Evolutionary conservation across 208 protist genomes (phyloP).

Genomic region (Herpetomonas tarakana): DNA sequence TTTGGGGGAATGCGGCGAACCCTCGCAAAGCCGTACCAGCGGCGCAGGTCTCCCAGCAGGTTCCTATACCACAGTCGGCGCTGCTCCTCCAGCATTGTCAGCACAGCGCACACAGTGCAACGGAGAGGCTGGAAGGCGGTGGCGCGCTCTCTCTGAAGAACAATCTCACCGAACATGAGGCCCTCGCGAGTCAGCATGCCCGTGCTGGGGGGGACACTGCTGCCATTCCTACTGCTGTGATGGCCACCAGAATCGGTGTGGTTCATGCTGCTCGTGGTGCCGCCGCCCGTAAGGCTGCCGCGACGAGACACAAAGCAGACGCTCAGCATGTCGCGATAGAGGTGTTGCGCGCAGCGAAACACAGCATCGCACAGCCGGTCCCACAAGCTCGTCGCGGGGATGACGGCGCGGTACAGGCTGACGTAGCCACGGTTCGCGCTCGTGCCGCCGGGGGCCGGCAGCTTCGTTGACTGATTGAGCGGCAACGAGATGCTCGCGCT

Average conservation of each 20-base stretch:
- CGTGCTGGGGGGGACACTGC: too few species aligned
- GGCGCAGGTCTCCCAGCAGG: neutral
- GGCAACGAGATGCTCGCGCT: too few species aligned
- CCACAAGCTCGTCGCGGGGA: conserved; percentile 9
- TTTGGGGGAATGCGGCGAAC: neutral
- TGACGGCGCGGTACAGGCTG: conserved; percentile 4
- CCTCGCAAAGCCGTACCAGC: conserved; percentile 7
- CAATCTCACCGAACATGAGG: neutral
- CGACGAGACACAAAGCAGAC: neutral
- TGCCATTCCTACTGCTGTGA: too few species aligned
- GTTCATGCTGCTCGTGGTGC: neutral
- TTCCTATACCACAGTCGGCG: conserved; percentile 1
- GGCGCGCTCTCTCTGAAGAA: neutral
- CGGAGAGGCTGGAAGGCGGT: neutral
- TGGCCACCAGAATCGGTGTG: too few species aligned
- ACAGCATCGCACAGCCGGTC: conserved; percentile 10
- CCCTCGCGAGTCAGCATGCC: neutral
- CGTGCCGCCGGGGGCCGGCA: too few species aligned
- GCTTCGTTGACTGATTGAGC: too few species aligned
- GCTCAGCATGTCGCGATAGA: conserved; percentile 1
- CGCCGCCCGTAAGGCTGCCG: neutral
- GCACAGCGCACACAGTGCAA: conserved; percentile 12
- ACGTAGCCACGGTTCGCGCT: neutral
- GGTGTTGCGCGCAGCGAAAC: neutral
- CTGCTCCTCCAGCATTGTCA: conserved; percentile 6